Evolutionary conservation across 202 grass and related monocot genomes (phyloP).

Genomic region (Setaria viridis): DNA sequence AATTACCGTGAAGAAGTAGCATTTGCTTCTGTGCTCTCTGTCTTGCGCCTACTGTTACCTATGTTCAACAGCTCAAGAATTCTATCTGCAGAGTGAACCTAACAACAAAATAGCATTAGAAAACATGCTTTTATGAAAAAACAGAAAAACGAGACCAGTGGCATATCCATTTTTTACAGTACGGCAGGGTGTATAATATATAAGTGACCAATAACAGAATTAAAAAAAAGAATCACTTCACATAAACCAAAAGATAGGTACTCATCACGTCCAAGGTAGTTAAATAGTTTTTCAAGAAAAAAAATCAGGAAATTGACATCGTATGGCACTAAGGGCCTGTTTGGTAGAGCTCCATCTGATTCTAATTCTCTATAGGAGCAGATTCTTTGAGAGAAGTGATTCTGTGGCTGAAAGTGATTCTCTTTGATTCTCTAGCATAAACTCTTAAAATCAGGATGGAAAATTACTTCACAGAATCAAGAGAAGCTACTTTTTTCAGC

Average conservation of each 20-base stretch:
- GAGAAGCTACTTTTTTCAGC: too few relatives aligned
- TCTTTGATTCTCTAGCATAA: too few relatives aligned
- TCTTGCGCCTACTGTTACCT: slow-evolving; percentile 96
- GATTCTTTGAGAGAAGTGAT: too few relatives aligned
- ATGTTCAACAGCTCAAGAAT: slow-evolving; percentile 99
- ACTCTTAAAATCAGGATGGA: too few relatives aligned
- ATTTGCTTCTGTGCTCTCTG: slow-evolving; percentile 97
- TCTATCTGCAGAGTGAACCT: slow-evolving; percentile 98
- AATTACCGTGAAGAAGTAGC: slow-evolving; percentile 93
- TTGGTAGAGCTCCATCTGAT: too few relatives aligned
- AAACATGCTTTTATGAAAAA: slow-evolving; percentile 20
- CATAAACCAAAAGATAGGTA: slow-evolving; percentile 3
- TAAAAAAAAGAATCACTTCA: not conserved
- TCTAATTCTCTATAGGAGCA: too few relatives aligned
- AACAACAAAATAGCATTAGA: slow-evolving; percentile 16
- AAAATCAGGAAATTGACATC: not conserved
- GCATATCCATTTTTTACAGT: slow-evolving; percentile 13
- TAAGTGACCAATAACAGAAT: not conserved
- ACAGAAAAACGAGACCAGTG: not conserved
- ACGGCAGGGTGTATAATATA: slow-evolving; percentile 5
- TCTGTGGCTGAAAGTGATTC: too few relatives aligned
- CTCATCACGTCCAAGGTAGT: not conserved
- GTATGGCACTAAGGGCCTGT: not conserved
- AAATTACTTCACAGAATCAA: too few relatives aligned
- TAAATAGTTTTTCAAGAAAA: not conserved